A percentile compares a stretch with the other conserved stretches of the same genome.
phyloP scores from a whole-genome alignment of 75 land plant genomes.

The Ceratopteris richardii region DNA sequence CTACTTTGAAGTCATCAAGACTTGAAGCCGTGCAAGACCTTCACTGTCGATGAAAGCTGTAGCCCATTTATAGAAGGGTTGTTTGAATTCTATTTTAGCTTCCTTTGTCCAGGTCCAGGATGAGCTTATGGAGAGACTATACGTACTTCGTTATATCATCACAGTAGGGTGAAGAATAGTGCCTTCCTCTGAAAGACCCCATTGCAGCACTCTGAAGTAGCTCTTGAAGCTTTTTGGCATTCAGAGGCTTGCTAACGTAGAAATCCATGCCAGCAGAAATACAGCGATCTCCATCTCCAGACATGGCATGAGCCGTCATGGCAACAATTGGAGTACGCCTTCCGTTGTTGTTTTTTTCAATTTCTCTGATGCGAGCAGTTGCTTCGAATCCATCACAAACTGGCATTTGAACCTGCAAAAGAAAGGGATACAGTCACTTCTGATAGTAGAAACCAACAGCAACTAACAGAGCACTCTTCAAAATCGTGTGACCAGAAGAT shows the following conservation, averaged over 20 bases:
- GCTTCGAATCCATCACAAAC: constrained; percentile 17
- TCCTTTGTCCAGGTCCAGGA: no score
- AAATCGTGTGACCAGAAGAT: background rate
- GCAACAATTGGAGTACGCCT: constrained; percentile 11
- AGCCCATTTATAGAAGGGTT: no score
- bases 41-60: no score
- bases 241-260: constrained; percentile 17
- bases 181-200: no score
- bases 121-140: no score
- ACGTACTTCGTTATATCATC: no score
- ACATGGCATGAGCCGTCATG: constrained; percentile 20
- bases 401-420: constrained; percentile 19
- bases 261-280: constrained; percentile 14
- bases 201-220: constrained; percentile 17
- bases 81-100: no score
- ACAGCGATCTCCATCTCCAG: constrained; percentile 18
- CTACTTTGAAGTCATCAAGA: no score
- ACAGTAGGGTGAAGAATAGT: no score
- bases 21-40: no score
- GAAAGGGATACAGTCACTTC: no score
- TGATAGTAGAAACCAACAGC: constrained; percentile 5
- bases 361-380: constrained; percentile 6
- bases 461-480: constrained; percentile 11
- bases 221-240: constrained; percentile 32
- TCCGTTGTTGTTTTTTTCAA: background rate